phyloP scores from a whole-genome alignment of 2,329 filamentous ascomycete genomes.

The Cladobotryum mycophilum region DNA sequence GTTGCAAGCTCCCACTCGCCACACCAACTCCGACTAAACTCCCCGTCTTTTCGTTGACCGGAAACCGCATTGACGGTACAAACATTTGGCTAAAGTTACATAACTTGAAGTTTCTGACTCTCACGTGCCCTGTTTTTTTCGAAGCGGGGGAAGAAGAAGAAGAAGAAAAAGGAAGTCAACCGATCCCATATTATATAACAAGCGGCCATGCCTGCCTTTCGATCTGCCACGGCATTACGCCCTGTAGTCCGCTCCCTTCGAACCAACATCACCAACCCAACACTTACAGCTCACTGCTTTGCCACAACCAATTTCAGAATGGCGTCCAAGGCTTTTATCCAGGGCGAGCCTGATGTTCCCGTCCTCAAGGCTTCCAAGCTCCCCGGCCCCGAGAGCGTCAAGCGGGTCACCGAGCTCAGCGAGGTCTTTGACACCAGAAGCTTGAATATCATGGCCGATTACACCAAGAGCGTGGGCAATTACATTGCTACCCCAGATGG shows the following conservation, averaged over 20 bases:
- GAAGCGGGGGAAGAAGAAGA: background rate
- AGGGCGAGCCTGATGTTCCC: conserved; percentile 47
- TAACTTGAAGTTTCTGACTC: background rate
- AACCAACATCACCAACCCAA: conserved; percentile 9
- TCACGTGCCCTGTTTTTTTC: background rate
- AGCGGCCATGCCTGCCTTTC: conserved; percentile 21
- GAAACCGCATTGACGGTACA: too few relatives aligned
- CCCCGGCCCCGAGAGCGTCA: conserved; percentile 69
- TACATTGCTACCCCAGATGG: conserved; percentile 71
- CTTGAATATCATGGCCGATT: conserved; percentile 77
- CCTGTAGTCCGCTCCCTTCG: conserved; percentile 2
- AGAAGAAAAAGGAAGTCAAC: background rate
- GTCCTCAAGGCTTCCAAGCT: conserved; percentile 51
- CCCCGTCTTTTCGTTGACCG: too few relatives aligned
- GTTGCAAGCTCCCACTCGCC: too few relatives aligned
- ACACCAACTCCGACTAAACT: too few relatives aligned
- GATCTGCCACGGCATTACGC: conserved; percentile 20
- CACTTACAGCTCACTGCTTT: conserved; percentile 19
- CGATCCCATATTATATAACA: too few relatives aligned
- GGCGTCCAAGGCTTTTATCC: conserved; percentile 34
- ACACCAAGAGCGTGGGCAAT: conserved; percentile 69
- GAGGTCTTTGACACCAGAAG: conserved; percentile 80
- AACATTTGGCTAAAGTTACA: background rate
- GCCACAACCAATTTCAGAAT: conserved; percentile 19
- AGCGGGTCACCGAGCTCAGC: conserved; percentile 63